A percentile compares a stretch with the other conserved stretches of the same genome.
Evolutionary conservation across 169 alveolate genomes (phyloP).

Genomic region (Cryptosporidium viatorum): DNA sequence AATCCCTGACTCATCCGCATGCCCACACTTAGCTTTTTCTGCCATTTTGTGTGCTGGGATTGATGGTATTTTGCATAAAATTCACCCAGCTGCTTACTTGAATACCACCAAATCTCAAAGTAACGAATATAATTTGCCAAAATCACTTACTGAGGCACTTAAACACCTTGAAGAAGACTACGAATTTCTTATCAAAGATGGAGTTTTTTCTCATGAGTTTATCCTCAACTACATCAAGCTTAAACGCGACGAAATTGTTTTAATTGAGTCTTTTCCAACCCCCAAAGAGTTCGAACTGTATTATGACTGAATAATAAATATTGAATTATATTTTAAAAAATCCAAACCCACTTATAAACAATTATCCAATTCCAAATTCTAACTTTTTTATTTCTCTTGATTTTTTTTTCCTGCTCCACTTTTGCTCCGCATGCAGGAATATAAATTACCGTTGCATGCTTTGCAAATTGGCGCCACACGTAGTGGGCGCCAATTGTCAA

Average conservation of each 20-base stretch:
- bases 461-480: neutral
- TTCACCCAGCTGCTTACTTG: constrained; percentile 75
- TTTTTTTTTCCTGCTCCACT: neutral
- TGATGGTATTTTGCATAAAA: constrained; percentile 82
- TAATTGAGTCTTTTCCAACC: constrained; percentile 55
- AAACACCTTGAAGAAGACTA: constrained; percentile 50
- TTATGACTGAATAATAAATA: constrained; percentile 21
- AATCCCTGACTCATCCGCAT: constrained; percentile 84
- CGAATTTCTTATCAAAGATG: constrained; percentile 68
- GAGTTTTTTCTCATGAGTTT: constrained; percentile 55
- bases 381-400: neutral
- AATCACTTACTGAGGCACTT: constrained; percentile 57
- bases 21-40: constrained; percentile 83
- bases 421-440: neutral
- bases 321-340: neutral
- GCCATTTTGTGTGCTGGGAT: constrained; percentile 87
- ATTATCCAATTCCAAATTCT: neutral
- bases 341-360: neutral
- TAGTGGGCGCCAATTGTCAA: constrained; percentile 3
- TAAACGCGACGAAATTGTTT: constrained; percentile 45
- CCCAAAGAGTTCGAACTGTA: constrained; percentile 74
- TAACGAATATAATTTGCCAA: constrained; percentile 22
- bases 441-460: neutral
- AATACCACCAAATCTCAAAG: neutral
- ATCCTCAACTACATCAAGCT: constrained; percentile 47